phyloP scores from a whole-genome alignment of 768 basidiomycete species.

The Rhizopogon vulgaris region DNA sequence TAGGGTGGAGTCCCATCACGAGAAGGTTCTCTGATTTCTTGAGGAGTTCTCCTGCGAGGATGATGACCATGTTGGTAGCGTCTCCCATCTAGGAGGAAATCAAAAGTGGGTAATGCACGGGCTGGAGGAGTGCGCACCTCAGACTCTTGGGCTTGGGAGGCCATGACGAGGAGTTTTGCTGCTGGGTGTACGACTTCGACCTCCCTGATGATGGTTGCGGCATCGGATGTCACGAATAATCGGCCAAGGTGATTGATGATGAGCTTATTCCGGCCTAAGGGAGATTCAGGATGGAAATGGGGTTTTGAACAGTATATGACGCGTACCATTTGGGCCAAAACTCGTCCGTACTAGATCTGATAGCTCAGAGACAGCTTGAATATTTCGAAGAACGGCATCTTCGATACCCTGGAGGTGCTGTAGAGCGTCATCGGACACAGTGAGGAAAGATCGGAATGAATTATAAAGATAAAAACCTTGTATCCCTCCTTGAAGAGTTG shows the following conservation, averaged over 20 bases:
- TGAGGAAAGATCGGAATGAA: conserved; percentile 2
- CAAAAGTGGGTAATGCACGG: conserved; percentile 1
- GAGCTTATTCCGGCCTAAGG: conserved; percentile 88
- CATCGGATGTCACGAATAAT: conserved; percentile 97
- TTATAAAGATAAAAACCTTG: conserved; percentile 50
- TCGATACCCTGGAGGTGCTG: conserved; percentile 86
- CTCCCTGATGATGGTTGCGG: conserved; percentile 96
- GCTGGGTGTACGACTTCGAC: conserved; percentile 98
- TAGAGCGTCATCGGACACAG: conserved; percentile 2
- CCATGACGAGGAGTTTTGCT: conserved; percentile 98
- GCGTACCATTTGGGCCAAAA: conserved; percentile 92
- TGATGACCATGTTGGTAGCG: conserved; percentile 92
- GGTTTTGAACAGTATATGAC: neutral
- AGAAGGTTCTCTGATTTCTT: conserved; percentile 91
- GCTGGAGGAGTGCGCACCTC: conserved; percentile 52
- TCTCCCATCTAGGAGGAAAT: conserved; percentile 77
- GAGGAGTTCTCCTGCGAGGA: conserved; percentile 90
- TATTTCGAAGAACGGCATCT: conserved; percentile 95
- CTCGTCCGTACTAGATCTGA: conserved; percentile 94
- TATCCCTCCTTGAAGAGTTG: conserved; percentile 98
- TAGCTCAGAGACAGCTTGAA: conserved; percentile 92
- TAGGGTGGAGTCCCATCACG: conserved; percentile 95
- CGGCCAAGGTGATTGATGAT: conserved; percentile 95
- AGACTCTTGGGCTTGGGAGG: conserved; percentile 90
- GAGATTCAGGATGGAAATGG: conserved; percentile 3